Conservation (phyloP, 208 protist species). For the Entamoeba histolytica region DNA sequence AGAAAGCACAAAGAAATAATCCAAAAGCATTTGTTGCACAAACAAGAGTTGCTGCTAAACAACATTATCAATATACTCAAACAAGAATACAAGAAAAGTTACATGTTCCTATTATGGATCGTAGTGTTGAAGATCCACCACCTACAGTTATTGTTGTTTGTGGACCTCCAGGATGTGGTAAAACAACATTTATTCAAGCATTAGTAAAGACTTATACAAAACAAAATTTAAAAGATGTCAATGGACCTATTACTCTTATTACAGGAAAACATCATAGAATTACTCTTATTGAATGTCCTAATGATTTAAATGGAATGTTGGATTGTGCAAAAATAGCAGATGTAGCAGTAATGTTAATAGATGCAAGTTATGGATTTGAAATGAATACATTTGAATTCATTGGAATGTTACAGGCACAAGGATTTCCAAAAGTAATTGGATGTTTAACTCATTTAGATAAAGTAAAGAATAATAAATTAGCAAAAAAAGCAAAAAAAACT, state of each 20-base stretch:
- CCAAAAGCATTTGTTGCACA: not conserved
- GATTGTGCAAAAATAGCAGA: conserved; percentile 21
- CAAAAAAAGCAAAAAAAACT: conserved; percentile 84
- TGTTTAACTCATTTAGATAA: conserved; percentile 89
- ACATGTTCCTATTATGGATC: not conserved
- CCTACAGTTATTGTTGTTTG: not conserved
- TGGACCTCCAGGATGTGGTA: not conserved
- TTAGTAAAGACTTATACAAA: conserved; percentile 22
- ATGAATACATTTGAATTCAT: conserved; percentile 96
- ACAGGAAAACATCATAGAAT: conserved; percentile 12
- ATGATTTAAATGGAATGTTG: conserved; percentile 23
- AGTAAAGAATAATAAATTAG: conserved; percentile 68
- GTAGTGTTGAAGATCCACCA: not conserved
- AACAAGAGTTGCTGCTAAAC: not conserved
- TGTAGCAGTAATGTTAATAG: conserved; percentile 24
- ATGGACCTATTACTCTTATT: conserved; percentile 9
- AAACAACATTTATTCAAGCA: conserved; percentile 6
- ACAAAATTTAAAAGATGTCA: conserved; percentile 1
- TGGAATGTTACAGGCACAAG: conserved; percentile 79
- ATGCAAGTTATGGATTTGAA: conserved; percentile 18
- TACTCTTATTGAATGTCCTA: conserved; percentile 19
- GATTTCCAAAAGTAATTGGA: conserved; percentile 90
- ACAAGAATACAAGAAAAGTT: not conserved
- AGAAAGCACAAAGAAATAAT: not conserved
- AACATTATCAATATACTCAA: not conserved